These are phyloP conservation scores for Cutaneotrichosporon sp. DNA, from an alignment of 1,284 basidiomycete species.

Conservation along the genomic window DNA sequence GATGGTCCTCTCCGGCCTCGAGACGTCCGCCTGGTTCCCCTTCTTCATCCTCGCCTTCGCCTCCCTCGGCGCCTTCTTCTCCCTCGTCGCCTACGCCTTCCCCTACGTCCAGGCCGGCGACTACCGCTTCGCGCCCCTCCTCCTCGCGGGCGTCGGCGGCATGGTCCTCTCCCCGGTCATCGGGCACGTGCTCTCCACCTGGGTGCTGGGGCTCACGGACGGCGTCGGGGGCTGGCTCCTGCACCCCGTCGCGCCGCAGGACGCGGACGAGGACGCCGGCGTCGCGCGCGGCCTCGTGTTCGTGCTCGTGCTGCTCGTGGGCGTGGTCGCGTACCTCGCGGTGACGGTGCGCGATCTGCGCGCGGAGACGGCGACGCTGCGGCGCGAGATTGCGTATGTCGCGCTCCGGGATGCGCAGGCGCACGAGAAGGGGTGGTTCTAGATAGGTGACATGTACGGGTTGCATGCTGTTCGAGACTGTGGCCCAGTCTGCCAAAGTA, in stretches of 20 bases:
- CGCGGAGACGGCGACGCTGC: background rate
- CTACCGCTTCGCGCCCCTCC: background rate
- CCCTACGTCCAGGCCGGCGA: slow-evolving; percentile 5
- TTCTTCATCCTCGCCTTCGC: slow-evolving; percentile 9
- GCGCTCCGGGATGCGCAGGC: slow-evolving; percentile 5
- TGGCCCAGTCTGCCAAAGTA: too few relatives aligned
- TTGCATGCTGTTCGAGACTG: too few relatives aligned
- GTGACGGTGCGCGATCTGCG: background rate
- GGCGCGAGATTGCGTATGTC: slow-evolving; percentile 3
- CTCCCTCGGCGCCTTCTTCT: slow-evolving; percentile 6
- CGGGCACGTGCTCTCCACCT: background rate
- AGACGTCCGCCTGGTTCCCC: slow-evolving; percentile 2
- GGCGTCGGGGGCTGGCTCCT: background rate
- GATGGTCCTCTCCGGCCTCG: background rate
- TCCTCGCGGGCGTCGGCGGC: slow-evolving; percentile 3
- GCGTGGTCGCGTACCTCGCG: background rate
- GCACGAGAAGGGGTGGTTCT: slow-evolving; percentile 1
- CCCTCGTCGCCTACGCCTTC: background rate
- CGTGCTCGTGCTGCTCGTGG: background rate
- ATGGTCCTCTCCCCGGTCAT: slow-evolving; percentile 2
- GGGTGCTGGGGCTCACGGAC: background rate
- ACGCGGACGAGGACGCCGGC: background rate
- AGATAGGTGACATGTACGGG: too few relatives aligned
- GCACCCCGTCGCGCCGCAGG: background rate
- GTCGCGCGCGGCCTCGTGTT: slow-evolving; percentile 3